Evolutionary conservation across 164 flowering plant genomes (phyloP).

Genomic region (Kingdonia uniflora): DNA sequence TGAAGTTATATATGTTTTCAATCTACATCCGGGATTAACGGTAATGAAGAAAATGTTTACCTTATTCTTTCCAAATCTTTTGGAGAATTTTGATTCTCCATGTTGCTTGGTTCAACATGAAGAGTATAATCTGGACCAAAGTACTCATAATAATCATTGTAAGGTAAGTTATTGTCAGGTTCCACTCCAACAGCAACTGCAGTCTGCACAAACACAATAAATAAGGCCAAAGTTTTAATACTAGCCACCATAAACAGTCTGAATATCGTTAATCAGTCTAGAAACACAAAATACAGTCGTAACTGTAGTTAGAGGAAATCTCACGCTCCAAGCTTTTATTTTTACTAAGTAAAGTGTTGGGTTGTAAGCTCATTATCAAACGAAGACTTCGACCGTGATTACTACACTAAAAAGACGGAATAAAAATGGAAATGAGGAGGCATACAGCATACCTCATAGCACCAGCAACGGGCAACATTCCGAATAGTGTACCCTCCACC

Average conservation of each 20-base stretch:
- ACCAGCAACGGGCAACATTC: slow-evolving; percentile 96
- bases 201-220: slow-evolving; percentile 36
- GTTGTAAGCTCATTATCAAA: not conserved
- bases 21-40: not conserved
- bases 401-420: not conserved
- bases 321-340: not conserved
- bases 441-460: slow-evolving; percentile 60
- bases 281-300: too few species aligned
- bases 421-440: not conserved
- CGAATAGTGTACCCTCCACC: slow-evolving; percentile 93
- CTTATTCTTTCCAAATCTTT: slow-evolving; percentile 67
- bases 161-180: slow-evolving; percentile 70
- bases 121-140: slow-evolving; percentile 92
- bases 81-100: slow-evolving; percentile 63
- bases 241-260: not conserved
- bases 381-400: not conserved
- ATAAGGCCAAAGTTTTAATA: not conserved
- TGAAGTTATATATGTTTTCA: too few species aligned
- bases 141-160: slow-evolving; percentile 78
- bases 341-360: not conserved
- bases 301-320: too few species aligned
- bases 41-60: slow-evolving; percentile 18
- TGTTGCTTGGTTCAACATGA: slow-evolving; percentile 51
- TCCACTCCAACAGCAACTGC: slow-evolving; percentile 93
- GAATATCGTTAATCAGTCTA: not conserved